A percentile compares a stretch with the other conserved stretches of the same genome.
Conservation (phyloP, 768 basidiomycete genomes). For the Leucosporidium creatinivorum region DNA sequence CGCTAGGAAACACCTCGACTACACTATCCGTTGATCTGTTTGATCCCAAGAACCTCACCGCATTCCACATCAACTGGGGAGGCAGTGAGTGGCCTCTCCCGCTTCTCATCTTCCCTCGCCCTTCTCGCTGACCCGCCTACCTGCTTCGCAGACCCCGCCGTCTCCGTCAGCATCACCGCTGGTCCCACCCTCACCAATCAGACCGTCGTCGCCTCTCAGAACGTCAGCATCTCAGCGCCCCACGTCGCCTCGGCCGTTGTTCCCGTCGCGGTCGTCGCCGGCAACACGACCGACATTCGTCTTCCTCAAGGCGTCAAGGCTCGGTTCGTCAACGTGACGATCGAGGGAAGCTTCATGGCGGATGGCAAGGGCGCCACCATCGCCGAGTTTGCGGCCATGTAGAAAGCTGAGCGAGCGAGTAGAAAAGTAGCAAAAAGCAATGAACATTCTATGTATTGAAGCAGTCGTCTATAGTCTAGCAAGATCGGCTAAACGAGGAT, state of each 20-base stretch:
- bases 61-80: conserved; percentile 30
- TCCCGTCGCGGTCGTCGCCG: conserved; percentile 5
- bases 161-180: conserved; percentile 6
- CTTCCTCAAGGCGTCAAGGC: background rate
- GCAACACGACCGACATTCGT: conserved; percentile 20
- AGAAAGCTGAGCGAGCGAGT: background rate
- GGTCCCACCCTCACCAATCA: conserved; percentile 7
- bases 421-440: background rate
- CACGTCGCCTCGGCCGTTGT: background rate
- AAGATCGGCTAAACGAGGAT: no score
- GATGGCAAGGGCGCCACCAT: conserved; percentile 17
- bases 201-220: background rate
- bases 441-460: background rate
- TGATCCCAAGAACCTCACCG: conserved; percentile 4
- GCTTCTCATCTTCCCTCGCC: background rate
- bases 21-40: conserved; percentile 17
- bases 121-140: background rate
- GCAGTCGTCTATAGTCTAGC: no score
- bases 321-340: conserved; percentile 24
- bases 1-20: conserved; percentile 4
- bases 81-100: background rate
- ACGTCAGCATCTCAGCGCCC: conserved; percentile 2
- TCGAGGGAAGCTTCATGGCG: conserved; percentile 4
- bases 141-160: conserved; percentile 7
- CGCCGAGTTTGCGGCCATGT: conserved; percentile 23